phyloP scores from a whole-genome alignment of 2,329 filamentous ascomycete genomes.

The Ophiostoma fasciatum region DNA sequence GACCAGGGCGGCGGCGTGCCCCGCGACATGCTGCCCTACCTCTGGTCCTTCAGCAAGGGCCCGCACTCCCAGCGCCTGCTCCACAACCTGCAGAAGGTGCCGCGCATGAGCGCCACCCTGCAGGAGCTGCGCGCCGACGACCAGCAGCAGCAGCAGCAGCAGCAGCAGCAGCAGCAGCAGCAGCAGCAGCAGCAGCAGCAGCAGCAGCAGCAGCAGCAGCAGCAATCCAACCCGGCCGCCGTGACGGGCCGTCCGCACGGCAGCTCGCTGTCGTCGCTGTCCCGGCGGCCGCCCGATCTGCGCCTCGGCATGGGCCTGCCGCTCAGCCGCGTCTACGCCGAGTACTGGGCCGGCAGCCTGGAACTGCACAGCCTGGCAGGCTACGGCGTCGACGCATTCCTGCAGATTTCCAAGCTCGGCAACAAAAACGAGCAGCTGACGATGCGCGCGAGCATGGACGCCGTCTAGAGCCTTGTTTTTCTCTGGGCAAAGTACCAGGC shows the following conservation, averaged over 20 bases:
- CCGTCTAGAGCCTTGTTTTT: constrained; percentile 32
- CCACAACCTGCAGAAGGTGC: constrained; percentile 75
- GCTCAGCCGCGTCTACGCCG: constrained; percentile 85
- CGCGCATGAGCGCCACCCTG: constrained; percentile 83
- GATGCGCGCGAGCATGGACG: constrained; percentile 62
- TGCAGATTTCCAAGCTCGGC: constrained; percentile 90
- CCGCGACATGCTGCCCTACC: constrained; percentile 66
- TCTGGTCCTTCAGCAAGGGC: constrained; percentile 96
- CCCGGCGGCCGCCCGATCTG: constrained; percentile 70
- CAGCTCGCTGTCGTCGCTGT: constrained; percentile 64
- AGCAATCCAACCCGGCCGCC: constrained; percentile 9
- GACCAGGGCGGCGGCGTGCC: constrained; percentile 91
- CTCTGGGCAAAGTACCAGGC: constrained; percentile 74
- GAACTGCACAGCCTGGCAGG: constrained; percentile 88
- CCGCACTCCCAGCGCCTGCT: constrained; percentile 63
- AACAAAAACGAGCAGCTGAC: constrained; percentile 96
- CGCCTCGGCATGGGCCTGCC: constrained; percentile 86
- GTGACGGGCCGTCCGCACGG: constrained; percentile 6
- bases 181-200: neutral
- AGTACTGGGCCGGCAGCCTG: constrained; percentile 92
- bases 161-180: constrained; percentile 1
- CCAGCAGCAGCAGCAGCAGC: neutral
- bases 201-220: constrained; percentile 14
- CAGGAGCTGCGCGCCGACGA: constrained; percentile 57
- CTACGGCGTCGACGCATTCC: constrained; percentile 88